phyloP scores from a whole-genome alignment of 192 early-diverging fungal species.

The Piromyces finnis region DNA sequence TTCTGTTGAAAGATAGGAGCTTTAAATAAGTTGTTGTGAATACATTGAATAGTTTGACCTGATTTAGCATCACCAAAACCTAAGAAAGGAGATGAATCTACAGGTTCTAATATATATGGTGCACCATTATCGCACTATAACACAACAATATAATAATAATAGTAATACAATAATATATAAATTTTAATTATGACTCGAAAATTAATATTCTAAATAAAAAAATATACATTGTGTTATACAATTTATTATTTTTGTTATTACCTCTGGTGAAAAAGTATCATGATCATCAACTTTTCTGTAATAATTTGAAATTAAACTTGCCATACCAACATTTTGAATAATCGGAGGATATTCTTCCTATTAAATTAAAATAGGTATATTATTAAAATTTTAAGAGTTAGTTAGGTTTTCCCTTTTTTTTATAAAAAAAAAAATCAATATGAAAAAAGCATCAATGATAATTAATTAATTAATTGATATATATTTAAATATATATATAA shows the following conservation, averaged over 20 bases:
- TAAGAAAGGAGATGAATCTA: slow-evolving; percentile 84
- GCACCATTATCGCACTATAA: slow-evolving; percentile 54
- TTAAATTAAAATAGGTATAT: not conserved
- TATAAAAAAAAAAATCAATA: too few species aligned
- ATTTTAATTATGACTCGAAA: too few species aligned
- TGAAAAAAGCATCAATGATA: too few species aligned
- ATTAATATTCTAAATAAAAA: too few species aligned
- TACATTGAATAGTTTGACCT: slow-evolving; percentile 68
- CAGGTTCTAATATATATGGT: slow-evolving; percentile 65
- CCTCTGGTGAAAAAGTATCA: slow-evolving; percentile 56
- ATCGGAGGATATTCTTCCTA: slow-evolving; percentile 89
- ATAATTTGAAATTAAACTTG: slow-evolving; percentile 81
- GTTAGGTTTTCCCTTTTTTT: too few species aligned
- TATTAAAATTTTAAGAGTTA: too few species aligned
- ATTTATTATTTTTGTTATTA: too few species aligned
- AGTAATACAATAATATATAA: too few species aligned
- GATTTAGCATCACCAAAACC: slow-evolving; percentile 87
- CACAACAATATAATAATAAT: too few species aligned
- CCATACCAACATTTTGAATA: slow-evolving; percentile 87
- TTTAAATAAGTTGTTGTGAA: slow-evolving; percentile 88
- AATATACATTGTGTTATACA: too few species aligned
- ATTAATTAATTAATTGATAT: too few species aligned
- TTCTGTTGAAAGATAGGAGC: slow-evolving; percentile 77
- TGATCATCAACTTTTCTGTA: slow-evolving; percentile 75
- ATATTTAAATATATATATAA: not conserved